Evolutionary conservation across 2,329 filamentous ascomycete species (phyloP).

Genomic region (Pseudogymnoascus sp.): DNA sequence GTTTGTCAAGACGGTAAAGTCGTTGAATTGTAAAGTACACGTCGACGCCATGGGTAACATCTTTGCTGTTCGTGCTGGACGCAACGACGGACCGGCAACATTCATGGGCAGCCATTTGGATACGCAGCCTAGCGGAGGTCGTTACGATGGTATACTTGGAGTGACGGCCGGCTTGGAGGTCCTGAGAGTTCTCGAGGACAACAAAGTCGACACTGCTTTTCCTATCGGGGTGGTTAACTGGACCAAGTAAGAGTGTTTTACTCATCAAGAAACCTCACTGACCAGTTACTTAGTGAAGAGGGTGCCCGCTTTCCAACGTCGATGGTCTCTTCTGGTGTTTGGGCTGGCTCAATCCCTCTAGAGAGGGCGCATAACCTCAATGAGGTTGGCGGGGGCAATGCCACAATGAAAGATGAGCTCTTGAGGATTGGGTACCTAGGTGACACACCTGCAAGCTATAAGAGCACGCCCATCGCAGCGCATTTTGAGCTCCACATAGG

Average conservation of each 20-base stretch:
- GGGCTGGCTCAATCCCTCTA: constrained; percentile 59
- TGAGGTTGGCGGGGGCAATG: constrained; percentile 51
- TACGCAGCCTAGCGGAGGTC: constrained; percentile 53
- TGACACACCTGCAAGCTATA: constrained; percentile 43
- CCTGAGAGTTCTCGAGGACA: constrained; percentile 57
- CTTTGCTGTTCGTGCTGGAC: constrained; percentile 62
- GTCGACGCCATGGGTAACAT: constrained; percentile 68
- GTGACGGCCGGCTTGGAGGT: constrained; percentile 66
- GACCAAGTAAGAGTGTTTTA: constrained; percentile 35
- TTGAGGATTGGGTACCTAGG: constrained; percentile 65
- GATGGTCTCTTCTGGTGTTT: constrained; percentile 68
- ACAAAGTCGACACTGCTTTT: constrained; percentile 57
- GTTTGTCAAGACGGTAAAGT: constrained; percentile 57
- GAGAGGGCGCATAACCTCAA: constrained; percentile 51
- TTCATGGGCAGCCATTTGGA: constrained; percentile 64
- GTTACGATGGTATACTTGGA: constrained; percentile 72
- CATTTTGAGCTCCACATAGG: constrained; percentile 79
- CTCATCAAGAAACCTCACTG: background rate
- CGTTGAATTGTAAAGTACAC: constrained; percentile 56
- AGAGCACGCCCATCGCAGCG: constrained; percentile 56
- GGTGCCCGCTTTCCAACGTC: constrained; percentile 70
- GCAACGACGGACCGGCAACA: constrained; percentile 50
- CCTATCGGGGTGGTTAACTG: constrained; percentile 41
- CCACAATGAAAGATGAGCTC: constrained; percentile 60
- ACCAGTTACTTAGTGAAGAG: constrained; percentile 65